A percentile compares a stretch with the other conserved stretches of the same genome.
phyloP scores from a whole-genome alignment of 768 basidiomycete species.

The Cyathus striatus region DNA sequence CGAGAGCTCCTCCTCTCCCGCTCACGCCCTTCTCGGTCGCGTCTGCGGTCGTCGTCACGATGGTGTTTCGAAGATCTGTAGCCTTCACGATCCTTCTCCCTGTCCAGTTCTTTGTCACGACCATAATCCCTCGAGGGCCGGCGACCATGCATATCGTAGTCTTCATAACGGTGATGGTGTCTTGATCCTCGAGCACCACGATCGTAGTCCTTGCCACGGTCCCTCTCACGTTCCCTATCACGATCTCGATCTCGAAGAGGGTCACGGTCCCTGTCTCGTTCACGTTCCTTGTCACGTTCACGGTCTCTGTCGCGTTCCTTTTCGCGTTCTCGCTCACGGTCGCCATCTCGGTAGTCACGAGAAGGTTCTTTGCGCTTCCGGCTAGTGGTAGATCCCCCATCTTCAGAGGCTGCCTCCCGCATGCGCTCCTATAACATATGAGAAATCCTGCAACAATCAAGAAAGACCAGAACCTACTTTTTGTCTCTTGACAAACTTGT shows the following conservation, averaged over 20 bases:
- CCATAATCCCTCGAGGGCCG: constrained; percentile 37
- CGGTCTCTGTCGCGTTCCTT: constrained; percentile 30
- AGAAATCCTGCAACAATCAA: neutral
- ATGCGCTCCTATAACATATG: constrained; percentile 51
- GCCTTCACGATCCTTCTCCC: constrained; percentile 34
- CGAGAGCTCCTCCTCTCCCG: constrained; percentile 25
- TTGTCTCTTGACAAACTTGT: constrained; percentile 86
- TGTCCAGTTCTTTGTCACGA: constrained; percentile 26
- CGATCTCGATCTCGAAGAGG: constrained; percentile 21
- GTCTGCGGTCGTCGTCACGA: constrained; percentile 51
- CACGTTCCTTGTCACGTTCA: constrained; percentile 25
- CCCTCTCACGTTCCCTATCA: constrained; percentile 29
- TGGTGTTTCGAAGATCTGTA: constrained; percentile 44
- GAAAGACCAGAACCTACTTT: constrained; percentile 48
- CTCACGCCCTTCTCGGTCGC: constrained; percentile 41
- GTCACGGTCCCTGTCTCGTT: constrained; percentile 29
- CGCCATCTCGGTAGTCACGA: constrained; percentile 44
- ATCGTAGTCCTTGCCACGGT: constrained; percentile 26
- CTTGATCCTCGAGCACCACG: constrained; percentile 34
- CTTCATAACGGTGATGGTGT: constrained; percentile 46
- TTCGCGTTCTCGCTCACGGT: constrained; percentile 41
- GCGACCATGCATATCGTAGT: constrained; percentile 35
- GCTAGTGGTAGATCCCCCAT: constrained; percentile 78
- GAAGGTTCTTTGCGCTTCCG: constrained; percentile 75
- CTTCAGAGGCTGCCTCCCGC: constrained; percentile 73